Evolutionary conservation across 345 rosid species (phyloP).

Genomic region (Melaleuca quinquenervia): DNA sequence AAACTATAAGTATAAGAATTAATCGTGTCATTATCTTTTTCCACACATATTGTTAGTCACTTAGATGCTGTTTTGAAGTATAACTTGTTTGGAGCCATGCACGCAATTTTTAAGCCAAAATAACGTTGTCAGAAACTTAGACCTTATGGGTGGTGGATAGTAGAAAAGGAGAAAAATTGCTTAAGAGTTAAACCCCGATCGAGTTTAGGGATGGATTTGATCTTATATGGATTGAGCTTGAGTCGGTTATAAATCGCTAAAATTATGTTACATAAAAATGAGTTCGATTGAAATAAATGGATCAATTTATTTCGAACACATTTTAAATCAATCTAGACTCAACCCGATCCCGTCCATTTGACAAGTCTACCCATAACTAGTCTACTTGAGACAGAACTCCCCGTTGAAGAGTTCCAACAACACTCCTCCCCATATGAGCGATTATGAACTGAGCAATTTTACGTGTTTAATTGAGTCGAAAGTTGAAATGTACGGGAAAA

Average conservation of each 20-base stretch:
- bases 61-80: not conserved
- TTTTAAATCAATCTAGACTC: not conserved
- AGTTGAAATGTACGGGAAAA: not conserved
- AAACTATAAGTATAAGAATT: too few relatives aligned
- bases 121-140: fast-evolving
- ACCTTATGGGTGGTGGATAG: too few relatives aligned
- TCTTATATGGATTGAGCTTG: fast-evolving
- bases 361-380: not conserved
- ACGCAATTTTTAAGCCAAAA: fast-evolving
- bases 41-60: not conserved
- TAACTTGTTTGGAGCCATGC: fast-evolving
- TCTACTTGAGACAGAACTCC: not conserved
- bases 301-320: not conserved
- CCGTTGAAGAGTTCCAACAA: not conserved
- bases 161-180: not conserved
- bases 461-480: not conserved
- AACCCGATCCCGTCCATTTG: too few relatives aligned
- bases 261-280: not conserved
- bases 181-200: not conserved
- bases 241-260: fast-evolving
- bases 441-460: not conserved
- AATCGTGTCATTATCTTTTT: too few relatives aligned
- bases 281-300: not conserved
- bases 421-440: not conserved
- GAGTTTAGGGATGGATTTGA: too few relatives aligned